Percentiles rank a stretch among this genome's conserved stretches.
These are phyloP conservation scores for Candida quercuum DNA, from an alignment of 805 yeast species.

Conservation along the genomic window DNA sequence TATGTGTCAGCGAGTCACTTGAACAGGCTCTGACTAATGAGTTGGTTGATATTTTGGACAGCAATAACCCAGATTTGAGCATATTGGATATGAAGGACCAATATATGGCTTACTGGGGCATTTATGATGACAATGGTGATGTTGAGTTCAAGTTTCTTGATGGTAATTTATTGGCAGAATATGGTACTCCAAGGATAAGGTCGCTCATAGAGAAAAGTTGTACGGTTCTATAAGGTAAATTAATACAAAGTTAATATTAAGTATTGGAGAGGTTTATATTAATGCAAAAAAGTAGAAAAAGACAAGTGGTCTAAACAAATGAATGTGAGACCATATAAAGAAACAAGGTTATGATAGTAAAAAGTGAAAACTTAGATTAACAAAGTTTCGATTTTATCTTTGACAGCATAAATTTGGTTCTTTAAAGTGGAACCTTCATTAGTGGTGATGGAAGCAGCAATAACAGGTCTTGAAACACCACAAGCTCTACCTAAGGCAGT, in stretches of 20 bases:
- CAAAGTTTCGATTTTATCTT: constrained; percentile 98
- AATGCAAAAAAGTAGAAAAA: neutral
- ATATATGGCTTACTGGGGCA: too few relatives aligned
- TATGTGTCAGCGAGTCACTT: neutral
- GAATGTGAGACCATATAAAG: too few relatives aligned
- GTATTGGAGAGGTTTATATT: constrained; percentile 5
- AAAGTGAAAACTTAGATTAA: constrained; percentile 54
- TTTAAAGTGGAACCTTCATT: constrained; percentile 97
- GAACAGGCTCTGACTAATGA: too few relatives aligned
- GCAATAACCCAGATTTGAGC: too few relatives aligned
- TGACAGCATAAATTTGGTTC: constrained; percentile 93
- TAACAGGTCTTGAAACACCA: constrained; percentile 99
- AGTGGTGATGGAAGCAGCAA: constrained; percentile 96
- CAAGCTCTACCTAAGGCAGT: constrained; percentile 99
- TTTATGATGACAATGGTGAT: constrained; percentile 1
- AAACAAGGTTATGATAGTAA: too few relatives aligned
- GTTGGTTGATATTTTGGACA: too few relatives aligned
- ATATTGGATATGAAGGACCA: too few relatives aligned
- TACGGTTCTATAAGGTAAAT: neutral
- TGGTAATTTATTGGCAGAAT: constrained; percentile 12
- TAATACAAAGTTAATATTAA: neutral
- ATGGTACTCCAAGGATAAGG: neutral
- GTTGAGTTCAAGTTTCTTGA: constrained; percentile 12
- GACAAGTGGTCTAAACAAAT: neutral
- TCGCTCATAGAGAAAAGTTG: neutral